Conservation (phyloP, 1,284 basidiomycete species). For the Ustilago crameri region DNA sequence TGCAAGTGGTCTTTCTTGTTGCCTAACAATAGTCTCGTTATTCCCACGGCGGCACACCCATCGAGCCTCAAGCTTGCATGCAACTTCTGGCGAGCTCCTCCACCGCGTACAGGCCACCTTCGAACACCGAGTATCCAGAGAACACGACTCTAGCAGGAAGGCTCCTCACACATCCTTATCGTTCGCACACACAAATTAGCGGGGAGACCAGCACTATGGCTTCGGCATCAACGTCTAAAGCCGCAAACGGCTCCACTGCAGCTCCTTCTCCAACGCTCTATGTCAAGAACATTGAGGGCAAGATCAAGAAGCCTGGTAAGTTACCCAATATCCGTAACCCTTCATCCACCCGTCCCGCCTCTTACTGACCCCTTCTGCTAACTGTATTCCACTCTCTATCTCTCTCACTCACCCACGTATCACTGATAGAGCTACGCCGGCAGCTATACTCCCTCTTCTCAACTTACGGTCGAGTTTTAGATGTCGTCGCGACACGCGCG, state of each 20-base stretch:
- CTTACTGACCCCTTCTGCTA: not conserved
- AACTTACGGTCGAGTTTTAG: constrained; percentile 90
- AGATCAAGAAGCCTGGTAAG: constrained; percentile 84
- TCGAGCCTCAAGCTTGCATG: no score
- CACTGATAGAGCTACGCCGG: constrained; percentile 76
- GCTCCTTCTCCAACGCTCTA: constrained; percentile 87
- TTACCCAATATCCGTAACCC: no score
- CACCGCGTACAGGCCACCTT: no score
- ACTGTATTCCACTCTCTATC: not conserved
- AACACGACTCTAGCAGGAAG: no score
- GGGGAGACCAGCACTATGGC: no score
- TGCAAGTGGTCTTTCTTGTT: no score
- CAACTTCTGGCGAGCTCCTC: no score
- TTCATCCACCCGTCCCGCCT: not conserved
- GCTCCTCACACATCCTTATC: no score
- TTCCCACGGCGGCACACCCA: no score
- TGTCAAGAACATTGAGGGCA: constrained; percentile 92
- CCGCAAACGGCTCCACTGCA: constrained; percentile 8
- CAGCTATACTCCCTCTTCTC: constrained; percentile 91
- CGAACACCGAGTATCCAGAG: no score
- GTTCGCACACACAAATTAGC: no score
- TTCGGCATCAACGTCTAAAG: constrained; percentile 11
- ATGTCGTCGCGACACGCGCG: constrained; percentile 90
- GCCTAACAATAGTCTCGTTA: no score
- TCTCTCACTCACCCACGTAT: not conserved